Evolutionary conservation across 2,329 filamentous ascomycete genomes (phyloP).

Genomic region (Monilinia fructicola): DNA sequence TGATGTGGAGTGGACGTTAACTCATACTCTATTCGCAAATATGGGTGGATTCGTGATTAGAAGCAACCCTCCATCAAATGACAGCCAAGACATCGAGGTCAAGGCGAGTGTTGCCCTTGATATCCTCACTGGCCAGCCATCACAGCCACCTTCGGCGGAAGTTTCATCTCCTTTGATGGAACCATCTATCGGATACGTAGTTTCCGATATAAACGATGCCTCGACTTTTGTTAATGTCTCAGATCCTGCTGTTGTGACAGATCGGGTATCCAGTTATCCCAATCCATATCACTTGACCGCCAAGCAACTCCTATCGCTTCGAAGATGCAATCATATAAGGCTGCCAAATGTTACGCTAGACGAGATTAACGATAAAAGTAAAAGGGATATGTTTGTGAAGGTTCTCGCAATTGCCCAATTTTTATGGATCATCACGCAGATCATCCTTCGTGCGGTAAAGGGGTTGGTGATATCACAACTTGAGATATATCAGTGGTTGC

Average conservation of each 20-base stretch:
- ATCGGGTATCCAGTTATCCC: not conserved
- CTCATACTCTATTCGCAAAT: slow-evolving; percentile 28
- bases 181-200: not conserved
- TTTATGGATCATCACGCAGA: slow-evolving; percentile 21
- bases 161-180: not conserved
- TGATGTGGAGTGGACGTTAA: slow-evolving; percentile 26
- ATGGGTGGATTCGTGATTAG: slow-evolving; percentile 29
- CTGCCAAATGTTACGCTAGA: slow-evolving; percentile 46
- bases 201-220: not conserved
- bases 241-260: not conserved
- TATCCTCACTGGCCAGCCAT: not conserved
- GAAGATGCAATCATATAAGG: slow-evolving; percentile 8
- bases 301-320: slow-evolving; percentile 13
- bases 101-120: slow-evolving; percentile 8
- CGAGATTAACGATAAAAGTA: slow-evolving; percentile 49
- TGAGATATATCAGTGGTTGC: slow-evolving; percentile 20
- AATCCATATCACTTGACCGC: slow-evolving; percentile 17
- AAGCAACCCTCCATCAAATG: not conserved
- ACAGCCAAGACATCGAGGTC: slow-evolving; percentile 5
- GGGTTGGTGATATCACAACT: not conserved
- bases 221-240: not conserved
- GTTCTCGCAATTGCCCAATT: slow-evolving; percentile 25
- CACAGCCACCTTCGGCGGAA: not conserved
- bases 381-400: slow-evolving; percentile 35
- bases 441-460: not conserved